Conservation (phyloP, 1,284 basidiomycete genomes). For the Apiotrichum akiyoshidainum region DNA sequence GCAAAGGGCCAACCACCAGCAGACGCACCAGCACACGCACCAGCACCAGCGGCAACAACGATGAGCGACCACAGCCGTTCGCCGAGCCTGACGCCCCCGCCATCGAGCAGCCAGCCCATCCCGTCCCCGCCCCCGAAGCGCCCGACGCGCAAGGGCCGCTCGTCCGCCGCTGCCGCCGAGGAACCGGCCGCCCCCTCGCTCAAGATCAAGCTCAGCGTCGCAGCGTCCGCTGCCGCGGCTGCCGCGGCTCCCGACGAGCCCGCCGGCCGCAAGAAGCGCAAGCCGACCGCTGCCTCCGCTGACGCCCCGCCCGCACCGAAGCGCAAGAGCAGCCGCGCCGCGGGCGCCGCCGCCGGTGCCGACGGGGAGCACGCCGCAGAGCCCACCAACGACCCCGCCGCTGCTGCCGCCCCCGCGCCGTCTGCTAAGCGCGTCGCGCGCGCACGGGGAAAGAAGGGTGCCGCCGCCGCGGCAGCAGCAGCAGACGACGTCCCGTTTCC, state of each 20-base stretch:
- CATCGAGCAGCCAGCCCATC: background rate
- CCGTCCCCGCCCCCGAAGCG: background rate
- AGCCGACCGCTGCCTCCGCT: background rate
- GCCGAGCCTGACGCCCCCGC: background rate
- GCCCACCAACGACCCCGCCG: background rate
- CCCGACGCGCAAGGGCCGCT: background rate
- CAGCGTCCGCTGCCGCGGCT: background rate
- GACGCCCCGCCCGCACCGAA: background rate
- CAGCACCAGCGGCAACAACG: background rate
- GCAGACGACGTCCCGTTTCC: background rate
- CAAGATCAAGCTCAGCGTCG: conserved; percentile 5
- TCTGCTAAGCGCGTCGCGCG: background rate
- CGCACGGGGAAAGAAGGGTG: background rate
- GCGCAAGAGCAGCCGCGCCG: background rate
- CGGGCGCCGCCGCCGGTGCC: background rate
- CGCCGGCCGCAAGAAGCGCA: background rate
- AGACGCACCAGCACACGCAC: too few species aligned
- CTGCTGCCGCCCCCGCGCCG: too few species aligned
- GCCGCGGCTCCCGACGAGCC: background rate
- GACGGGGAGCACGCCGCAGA: too few species aligned
- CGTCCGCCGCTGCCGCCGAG: background rate
- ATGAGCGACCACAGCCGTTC: background rate
- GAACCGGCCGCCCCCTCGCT: too few species aligned
- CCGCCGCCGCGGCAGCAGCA: background rate
- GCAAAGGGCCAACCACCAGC: too few species aligned